These are phyloP conservation scores for Barnettozyma hawaiiensis DNA, from an alignment of 1,139 yeast genomes.

Conservation along the genomic window DNA sequence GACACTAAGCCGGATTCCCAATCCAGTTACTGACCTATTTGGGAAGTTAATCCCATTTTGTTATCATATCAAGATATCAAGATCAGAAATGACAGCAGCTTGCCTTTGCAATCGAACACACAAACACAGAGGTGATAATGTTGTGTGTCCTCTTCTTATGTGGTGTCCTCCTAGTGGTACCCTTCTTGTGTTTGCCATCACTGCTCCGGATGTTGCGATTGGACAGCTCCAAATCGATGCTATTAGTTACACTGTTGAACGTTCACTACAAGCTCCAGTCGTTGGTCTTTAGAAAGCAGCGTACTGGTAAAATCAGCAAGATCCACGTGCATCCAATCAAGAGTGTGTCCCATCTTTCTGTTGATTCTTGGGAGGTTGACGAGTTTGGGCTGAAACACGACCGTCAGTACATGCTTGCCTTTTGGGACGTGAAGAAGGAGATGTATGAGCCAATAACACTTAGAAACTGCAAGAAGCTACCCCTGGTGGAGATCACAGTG, in stretches of 20 bases:
- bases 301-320: constrained; percentile 24
- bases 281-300: neutral
- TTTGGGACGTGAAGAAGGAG: constrained; percentile 24
- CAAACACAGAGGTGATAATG: too few relatives aligned
- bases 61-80: too few relatives aligned
- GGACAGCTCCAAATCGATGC: neutral
- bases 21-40: too few relatives aligned
- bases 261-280: constrained; percentile 2
- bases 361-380: constrained; percentile 32
- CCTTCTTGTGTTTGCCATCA: neutral
- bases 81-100: too few relatives aligned
- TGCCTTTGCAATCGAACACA: too few relatives aligned
- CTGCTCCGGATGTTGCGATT: neutral
- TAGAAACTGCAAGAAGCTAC: constrained; percentile 31
- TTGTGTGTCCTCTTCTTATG: too few relatives aligned
- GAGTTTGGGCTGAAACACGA: constrained; percentile 38
- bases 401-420: constrained; percentile 35
- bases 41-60: too few relatives aligned
- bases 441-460: constrained; percentile 31
- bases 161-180: neutral
- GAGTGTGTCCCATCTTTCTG: constrained; percentile 33
- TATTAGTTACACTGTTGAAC: neutral
- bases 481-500: constrained; percentile 28
- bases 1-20: too few relatives aligned
- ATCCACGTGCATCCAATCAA: constrained; percentile 39